Evolutionary conservation across 1,139 yeast genomes (phyloP).

Genomic region (Magnusiomyces suaveolens): DNA sequence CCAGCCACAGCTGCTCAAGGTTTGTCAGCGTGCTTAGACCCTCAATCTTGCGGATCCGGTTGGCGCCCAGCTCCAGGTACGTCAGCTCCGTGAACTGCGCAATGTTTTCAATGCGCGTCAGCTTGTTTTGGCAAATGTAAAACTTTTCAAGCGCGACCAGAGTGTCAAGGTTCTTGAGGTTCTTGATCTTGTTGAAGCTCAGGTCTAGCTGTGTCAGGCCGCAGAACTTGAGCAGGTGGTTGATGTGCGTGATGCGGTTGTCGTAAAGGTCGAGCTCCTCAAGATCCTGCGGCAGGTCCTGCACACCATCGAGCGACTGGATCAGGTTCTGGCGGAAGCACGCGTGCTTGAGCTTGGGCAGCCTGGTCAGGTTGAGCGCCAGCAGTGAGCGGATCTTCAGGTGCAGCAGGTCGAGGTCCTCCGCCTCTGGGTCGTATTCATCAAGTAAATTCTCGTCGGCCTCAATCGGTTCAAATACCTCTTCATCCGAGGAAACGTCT

Average conservation of each 20-base stretch:
- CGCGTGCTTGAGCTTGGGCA: slow-evolving; percentile 26
- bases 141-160: slow-evolving; percentile 55
- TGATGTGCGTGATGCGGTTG: slow-evolving; percentile 78
- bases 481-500: not conserved
- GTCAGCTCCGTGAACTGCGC: slow-evolving; percentile 48
- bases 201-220: slow-evolving; percentile 61
- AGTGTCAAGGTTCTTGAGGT: slow-evolving; percentile 68
- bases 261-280: slow-evolving; percentile 86
- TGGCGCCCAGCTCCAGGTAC: slow-evolving; percentile 88
- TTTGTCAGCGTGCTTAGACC: slow-evolving; percentile 44
- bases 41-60: slow-evolving; percentile 57
- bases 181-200: slow-evolving; percentile 83
- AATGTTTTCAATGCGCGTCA: slow-evolving; percentile 60
- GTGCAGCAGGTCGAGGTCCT: slow-evolving; percentile 68
- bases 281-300: slow-evolving; percentile 47
- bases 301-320: slow-evolving; percentile 61
- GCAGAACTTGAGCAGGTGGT: slow-evolving; percentile 50
- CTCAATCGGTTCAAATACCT: not conserved
- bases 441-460: slow-evolving; percentile 30
- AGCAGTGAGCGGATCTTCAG: slow-evolving; percentile 61
- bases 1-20: slow-evolving; percentile 81
- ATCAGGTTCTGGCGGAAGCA: slow-evolving; percentile 81
- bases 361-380: slow-evolving; percentile 44
- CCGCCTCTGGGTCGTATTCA: slow-evolving; percentile 53
- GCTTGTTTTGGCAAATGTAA: slow-evolving; percentile 83